Percentiles rank a stretch among this genome's conserved stretches.
Conservation (phyloP, 2,329 filamentous ascomycete genomes). For the Dactylonectria estremocensis region DNA sequence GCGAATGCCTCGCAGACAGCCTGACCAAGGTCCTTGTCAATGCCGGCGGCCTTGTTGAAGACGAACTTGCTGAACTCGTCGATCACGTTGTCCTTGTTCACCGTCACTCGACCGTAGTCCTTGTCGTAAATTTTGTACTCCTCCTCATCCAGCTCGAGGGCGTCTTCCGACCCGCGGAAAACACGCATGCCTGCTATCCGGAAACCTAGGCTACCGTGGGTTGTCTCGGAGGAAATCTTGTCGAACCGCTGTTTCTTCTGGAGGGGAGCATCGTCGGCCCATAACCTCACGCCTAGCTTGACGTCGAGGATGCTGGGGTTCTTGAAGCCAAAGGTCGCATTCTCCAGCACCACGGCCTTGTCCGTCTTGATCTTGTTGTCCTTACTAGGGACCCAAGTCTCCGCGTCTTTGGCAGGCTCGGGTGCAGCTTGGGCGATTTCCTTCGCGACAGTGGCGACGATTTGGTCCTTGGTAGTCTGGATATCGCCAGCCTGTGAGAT, state of each 20-base stretch:
- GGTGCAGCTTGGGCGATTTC: constrained; percentile 47
- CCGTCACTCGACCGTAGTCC: constrained; percentile 69
- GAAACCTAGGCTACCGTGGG: constrained; percentile 73
- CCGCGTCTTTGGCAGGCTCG: constrained; percentile 41
- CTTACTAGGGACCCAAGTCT: constrained; percentile 65
- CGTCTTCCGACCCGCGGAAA: constrained; percentile 70
- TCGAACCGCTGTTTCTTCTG: constrained; percentile 74
- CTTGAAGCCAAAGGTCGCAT: constrained; percentile 84
- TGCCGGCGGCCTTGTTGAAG: constrained; percentile 71
- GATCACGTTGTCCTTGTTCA: constrained; percentile 69
- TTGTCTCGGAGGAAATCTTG: constrained; percentile 71
- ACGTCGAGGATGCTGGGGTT: constrained; percentile 93
- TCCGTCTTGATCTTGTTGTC: constrained; percentile 80
- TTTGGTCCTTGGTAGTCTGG: constrained; percentile 52
- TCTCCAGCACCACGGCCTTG: constrained; percentile 86
- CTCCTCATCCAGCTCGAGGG: constrained; percentile 66
- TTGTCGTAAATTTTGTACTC: constrained; percentile 75
- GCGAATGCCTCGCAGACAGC: constrained; percentile 69
- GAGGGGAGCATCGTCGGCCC: constrained; percentile 79
- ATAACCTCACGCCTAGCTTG: constrained; percentile 89
- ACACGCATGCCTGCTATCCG: constrained; percentile 77
- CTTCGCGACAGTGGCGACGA: constrained; percentile 52
- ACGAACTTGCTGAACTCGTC: constrained; percentile 71
- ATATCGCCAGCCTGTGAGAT: constrained; percentile 57
- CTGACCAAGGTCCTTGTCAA: constrained; percentile 71